A percentile compares a stretch with the other conserved stretches of the same genome.
These are phyloP conservation scores for Leccinum aurantiacum DNA, from an alignment of 768 basidiomycete genomes.

Conservation along the genomic window DNA sequence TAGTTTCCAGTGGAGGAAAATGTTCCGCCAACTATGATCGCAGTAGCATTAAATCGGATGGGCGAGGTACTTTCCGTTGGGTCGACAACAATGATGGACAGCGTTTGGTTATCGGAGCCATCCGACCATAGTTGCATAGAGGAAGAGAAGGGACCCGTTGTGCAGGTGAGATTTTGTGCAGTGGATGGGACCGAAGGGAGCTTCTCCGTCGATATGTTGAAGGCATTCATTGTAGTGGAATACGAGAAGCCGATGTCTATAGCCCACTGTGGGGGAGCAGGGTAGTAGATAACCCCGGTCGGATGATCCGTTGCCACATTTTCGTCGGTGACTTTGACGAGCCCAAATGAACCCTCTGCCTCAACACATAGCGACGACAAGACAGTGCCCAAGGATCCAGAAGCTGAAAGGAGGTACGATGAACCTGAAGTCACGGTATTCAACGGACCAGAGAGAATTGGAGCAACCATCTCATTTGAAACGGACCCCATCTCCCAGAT, in stretches of 20 bases:
- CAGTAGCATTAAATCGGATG: conserved; percentile 12
- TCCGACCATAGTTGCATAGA: conserved; percentile 5
- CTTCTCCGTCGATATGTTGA: conserved; percentile 16
- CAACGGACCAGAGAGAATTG: conserved; percentile 7
- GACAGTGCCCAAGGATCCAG: conserved; percentile 3
- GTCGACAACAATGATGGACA: conserved; percentile 5
- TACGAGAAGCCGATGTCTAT: background rate
- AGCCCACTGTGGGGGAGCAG: background rate
- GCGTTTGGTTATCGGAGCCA: conserved; percentile 7
- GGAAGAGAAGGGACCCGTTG: fast-evolving
- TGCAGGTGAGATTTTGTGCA: conserved; percentile 12
- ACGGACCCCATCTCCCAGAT: conserved; percentile 6
- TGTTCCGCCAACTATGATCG: conserved; percentile 7
- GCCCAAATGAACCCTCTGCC: background rate
- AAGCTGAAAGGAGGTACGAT: background rate
- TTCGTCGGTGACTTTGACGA: conserved; percentile 8
- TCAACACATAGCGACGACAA: conserved; percentile 7
- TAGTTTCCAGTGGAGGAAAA: conserved; percentile 8
- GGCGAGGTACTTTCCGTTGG: background rate
- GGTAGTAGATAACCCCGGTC: conserved; percentile 13
- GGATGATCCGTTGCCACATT: background rate
- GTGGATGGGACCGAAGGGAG: conserved; percentile 13
- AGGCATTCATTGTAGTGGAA: conserved; percentile 13
- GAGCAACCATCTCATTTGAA: background rate
- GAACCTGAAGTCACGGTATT: background rate